Evolutionary conservation across 2,329 filamentous ascomycete species (phyloP).

Genomic region (Hypoxylon sp.): DNA sequence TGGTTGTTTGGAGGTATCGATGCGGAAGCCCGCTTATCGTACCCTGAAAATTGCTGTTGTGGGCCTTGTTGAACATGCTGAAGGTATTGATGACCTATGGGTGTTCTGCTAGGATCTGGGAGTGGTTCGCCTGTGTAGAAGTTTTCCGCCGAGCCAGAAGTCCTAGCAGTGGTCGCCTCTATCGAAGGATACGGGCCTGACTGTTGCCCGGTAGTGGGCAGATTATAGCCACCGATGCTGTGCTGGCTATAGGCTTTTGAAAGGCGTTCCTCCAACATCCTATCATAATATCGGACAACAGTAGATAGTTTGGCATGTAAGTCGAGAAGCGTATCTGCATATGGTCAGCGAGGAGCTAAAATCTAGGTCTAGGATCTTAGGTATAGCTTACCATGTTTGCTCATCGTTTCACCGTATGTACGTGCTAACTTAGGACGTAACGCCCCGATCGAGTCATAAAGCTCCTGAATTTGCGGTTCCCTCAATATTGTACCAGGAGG

Average conservation of each 20-base stretch:
- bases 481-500: constrained; percentile 95
- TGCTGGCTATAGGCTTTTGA: constrained; percentile 94
- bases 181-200: constrained; percentile 80
- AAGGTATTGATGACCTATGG: constrained; percentile 68
- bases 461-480: constrained; percentile 96
- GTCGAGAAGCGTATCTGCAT: constrained; percentile 87
- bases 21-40: constrained; percentile 60
- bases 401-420: constrained; percentile 99
- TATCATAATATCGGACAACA: constrained; percentile 96
- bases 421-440: constrained; percentile 92
- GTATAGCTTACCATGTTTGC: constrained; percentile 85
- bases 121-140: constrained; percentile 81
- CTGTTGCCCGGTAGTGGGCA: constrained; percentile 67
- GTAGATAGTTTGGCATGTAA: constrained; percentile 95
- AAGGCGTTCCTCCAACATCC: constrained; percentile 95
- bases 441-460: constrained; percentile 97
- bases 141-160: constrained; percentile 75
- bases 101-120: constrained; percentile 62
- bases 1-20: constrained; percentile 59
- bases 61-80: constrained; percentile 62
- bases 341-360: constrained; percentile 53
- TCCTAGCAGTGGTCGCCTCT: constrained; percentile 65
- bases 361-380: neutral
- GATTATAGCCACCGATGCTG: constrained; percentile 74
- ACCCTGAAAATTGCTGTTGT: constrained; percentile 62